Evolutionary conservation across 2,329 filamentous ascomycete species (phyloP).

Genomic region (Phialocephala subalpina): DNA sequence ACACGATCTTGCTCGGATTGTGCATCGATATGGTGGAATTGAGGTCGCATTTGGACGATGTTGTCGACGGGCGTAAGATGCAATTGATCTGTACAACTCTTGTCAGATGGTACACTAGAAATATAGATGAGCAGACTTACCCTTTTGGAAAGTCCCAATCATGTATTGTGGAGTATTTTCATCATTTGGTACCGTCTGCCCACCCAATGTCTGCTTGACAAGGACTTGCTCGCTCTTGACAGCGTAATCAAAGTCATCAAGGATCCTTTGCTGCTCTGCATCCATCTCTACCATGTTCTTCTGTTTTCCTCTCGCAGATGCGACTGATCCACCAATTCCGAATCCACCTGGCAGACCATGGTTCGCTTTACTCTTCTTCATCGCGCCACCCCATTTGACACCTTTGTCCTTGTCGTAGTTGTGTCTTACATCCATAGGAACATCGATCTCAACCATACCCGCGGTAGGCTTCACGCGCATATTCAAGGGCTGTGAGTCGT

Average conservation of each 20-base stretch:
- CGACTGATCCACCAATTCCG: constrained; percentile 60
- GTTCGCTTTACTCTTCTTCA: constrained; percentile 64
- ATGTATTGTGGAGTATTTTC: constrained; percentile 75
- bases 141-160: constrained; percentile 87
- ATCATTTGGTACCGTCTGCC: constrained; percentile 74
- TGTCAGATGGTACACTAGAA: constrained; percentile 16
- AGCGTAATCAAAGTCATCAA: constrained; percentile 70
- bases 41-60: constrained; percentile 87
- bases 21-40: constrained; percentile 93
- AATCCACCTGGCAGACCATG: constrained; percentile 79
- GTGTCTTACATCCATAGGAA: constrained; percentile 73
- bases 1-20: constrained; percentile 68
- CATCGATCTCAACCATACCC: constrained; percentile 90
- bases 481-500: constrained; percentile 67
- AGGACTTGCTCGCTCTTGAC: constrained; percentile 76
- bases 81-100: constrained; percentile 70
- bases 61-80: constrained; percentile 86
- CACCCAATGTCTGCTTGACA: constrained; percentile 83
- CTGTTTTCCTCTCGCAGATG: constrained; percentile 46
- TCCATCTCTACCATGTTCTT: constrained; percentile 54
- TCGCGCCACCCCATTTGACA: constrained; percentile 80
- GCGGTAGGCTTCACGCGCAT: constrained; percentile 83
- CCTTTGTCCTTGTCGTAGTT: constrained; percentile 89
- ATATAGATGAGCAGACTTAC: constrained; percentile 56
- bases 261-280: constrained; percentile 49